These are phyloP conservation scores for Marchantia polymorpha DNA, from an alignment of 225 moss, liverwort and hornwort genomes.

Conservation along the genomic window DNA sequence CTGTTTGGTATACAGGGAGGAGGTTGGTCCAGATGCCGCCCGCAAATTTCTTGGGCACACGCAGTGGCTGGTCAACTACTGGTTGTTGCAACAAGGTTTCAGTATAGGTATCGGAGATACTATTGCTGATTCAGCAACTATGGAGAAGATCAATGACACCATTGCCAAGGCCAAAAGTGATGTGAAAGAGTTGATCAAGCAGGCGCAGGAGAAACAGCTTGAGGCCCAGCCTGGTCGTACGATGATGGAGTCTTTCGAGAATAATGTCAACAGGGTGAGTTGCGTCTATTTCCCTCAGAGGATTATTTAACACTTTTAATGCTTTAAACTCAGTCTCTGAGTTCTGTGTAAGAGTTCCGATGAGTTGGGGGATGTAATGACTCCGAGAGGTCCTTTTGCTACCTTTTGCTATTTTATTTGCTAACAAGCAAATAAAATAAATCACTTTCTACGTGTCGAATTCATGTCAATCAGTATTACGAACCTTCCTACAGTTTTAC, in stretches of 20 bases:
- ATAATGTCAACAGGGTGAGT: slow-evolving; percentile 85
- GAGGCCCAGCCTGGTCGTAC: slow-evolving; percentile 98
- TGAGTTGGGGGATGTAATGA: no score
- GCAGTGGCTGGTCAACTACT: slow-evolving; percentile 97
- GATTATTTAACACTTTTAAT: no score
- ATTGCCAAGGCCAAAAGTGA: slow-evolving; percentile 93
- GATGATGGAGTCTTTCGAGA: slow-evolving; percentile 96
- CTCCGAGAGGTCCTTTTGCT: no score
- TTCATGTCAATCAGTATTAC: neutral
- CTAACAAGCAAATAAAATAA: no score
- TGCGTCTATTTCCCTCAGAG: no score
- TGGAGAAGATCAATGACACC: slow-evolving; percentile 99
- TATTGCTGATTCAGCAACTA: slow-evolving; percentile 95
- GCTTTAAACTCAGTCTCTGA: no score
- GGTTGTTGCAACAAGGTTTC: slow-evolving; percentile 97
- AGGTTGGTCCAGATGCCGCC: slow-evolving; percentile 98
- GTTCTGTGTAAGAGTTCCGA: no score
- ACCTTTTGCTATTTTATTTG: no score
- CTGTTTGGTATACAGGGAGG: slow-evolving; percentile 60
- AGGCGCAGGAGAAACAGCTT: slow-evolving; percentile 92
- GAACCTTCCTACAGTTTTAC: neutral
- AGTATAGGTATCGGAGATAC: slow-evolving; percentile 99
- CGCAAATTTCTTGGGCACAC: slow-evolving; percentile 97
- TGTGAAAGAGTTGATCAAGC: slow-evolving; percentile 96
- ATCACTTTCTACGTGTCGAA: no score